Evolutionary conservation across 2,329 filamentous ascomycete genomes (phyloP).

Genomic region (Lojkania enalia): DNA sequence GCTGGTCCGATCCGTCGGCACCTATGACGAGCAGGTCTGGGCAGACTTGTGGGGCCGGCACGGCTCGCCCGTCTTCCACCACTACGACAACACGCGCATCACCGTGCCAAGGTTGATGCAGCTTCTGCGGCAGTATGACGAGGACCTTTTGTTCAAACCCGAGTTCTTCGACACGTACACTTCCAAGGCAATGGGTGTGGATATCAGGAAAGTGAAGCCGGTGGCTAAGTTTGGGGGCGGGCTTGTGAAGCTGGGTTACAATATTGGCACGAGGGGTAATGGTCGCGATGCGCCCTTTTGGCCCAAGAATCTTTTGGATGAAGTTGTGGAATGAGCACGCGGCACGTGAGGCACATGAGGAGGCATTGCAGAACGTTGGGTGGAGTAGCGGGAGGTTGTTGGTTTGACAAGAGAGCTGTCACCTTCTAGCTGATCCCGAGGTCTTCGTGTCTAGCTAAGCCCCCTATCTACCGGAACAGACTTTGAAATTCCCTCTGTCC

Average conservation of each 20-base stretch:
- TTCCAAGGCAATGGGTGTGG: constrained; percentile 35
- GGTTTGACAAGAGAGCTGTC: too few species aligned
- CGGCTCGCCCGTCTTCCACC: constrained; percentile 50
- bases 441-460: too few species aligned
- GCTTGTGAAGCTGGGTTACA: constrained; percentile 40
- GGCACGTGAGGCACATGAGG: too few species aligned
- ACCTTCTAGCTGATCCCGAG: too few species aligned
- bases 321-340: constrained; percentile 28
- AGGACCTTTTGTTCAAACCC: constrained; percentile 44
- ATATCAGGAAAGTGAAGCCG: constrained; percentile 46
- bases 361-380: too few species aligned
- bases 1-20: constrained; percentile 13
- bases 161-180: constrained; percentile 49
- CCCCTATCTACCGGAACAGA: too few species aligned
- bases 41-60: constrained; percentile 47
- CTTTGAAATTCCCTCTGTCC: too few species aligned
- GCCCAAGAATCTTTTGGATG: constrained; percentile 45
- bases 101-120: constrained; percentile 18
- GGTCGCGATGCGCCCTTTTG: constrained; percentile 50
- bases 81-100: constrained; percentile 50
- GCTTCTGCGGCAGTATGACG: not conserved
- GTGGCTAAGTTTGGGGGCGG: constrained; percentile 36
- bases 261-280: constrained; percentile 52
- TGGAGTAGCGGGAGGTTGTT: too few species aligned
- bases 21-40: constrained; percentile 47